Percentiles rank a stretch among this genome's conserved stretches.
Conservation (phyloP, 1,284 basidiomycete species). For the Cerioporus squamosus region DNA sequence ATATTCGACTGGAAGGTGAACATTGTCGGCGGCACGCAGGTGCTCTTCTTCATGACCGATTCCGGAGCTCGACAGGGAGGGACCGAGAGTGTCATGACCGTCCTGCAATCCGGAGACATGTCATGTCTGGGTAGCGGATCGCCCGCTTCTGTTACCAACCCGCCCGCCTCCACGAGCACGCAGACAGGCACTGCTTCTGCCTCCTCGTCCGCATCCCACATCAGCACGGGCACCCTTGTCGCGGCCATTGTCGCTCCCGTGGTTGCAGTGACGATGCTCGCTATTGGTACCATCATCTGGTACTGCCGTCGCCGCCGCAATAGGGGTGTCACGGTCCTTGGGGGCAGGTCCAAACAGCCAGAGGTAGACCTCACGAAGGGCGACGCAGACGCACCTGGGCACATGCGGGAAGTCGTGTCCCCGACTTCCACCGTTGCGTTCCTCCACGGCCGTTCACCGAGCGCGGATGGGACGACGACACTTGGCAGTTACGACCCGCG, state of each 20-base stretch:
- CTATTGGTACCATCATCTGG: conserved; percentile 26
- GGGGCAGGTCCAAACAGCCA: conserved; percentile 21
- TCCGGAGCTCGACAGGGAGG: conserved; percentile 60
- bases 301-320: conserved; percentile 28
- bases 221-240: conserved; percentile 49
- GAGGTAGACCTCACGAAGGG: conserved; percentile 16
- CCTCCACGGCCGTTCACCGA: too few species aligned
- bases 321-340: conserved; percentile 8
- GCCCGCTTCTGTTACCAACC: conserved; percentile 49
- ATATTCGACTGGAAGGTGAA: conserved; percentile 60
- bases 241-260: conserved; percentile 63
- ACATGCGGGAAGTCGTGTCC: too few species aligned
- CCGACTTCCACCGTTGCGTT: too few species aligned
- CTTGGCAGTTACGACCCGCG: too few species aligned
- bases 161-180: conserved; percentile 10
- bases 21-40: conserved; percentile 58
- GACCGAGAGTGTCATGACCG: conserved; percentile 51
- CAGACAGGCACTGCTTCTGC: not conserved
- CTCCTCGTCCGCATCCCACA: not conserved
- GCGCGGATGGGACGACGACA: too few species aligned
- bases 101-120: conserved; percentile 53
- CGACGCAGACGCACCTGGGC: too few species aligned
- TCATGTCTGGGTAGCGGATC: conserved; percentile 57
- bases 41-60: conserved; percentile 69
- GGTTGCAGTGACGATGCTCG: conserved; percentile 47